These are phyloP conservation scores for Cymbidium sinense DNA, from an alignment of 106 monocot genomes.

Conservation along the genomic window DNA sequence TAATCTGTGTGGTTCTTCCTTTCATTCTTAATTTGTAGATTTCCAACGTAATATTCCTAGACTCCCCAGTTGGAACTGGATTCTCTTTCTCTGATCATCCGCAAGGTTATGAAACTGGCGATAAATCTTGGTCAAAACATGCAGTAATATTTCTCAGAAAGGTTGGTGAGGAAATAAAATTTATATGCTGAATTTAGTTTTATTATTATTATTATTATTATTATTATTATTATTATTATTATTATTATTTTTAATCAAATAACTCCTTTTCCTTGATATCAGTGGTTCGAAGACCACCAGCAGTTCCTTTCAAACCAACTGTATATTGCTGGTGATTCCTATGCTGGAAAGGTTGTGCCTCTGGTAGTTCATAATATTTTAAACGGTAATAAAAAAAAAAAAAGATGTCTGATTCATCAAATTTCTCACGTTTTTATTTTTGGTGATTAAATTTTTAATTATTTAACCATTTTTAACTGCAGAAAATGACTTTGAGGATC, in stretches of 20 bases:
- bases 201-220: background rate
- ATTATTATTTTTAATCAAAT: background rate
- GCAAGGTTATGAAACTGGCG: background rate
- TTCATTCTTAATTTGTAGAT: background rate
- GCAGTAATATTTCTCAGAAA: background rate
- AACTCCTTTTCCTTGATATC: background rate
- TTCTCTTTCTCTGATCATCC: slow-evolving; percentile 1
- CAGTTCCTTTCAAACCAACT: slow-evolving; percentile 4
- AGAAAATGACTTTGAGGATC: background rate
- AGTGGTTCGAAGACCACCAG: background rate
- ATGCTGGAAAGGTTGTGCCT: slow-evolving; percentile 1
- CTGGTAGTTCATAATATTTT: background rate
- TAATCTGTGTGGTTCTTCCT: background rate
- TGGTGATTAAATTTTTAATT: too few relatives aligned
- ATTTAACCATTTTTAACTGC: background rate
- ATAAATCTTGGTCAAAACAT: slow-evolving; percentile 7
- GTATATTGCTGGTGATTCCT: slow-evolving; percentile 10
- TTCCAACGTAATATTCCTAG: background rate
- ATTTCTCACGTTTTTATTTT: too few relatives aligned
- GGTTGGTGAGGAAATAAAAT: background rate
- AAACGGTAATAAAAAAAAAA: background rate
- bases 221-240: background rate
- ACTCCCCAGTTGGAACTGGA: slow-evolving; percentile 3
- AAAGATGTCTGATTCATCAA: too few relatives aligned
- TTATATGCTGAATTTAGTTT: background rate